Evolutionary conservation across 1,139 yeast species (phyloP).

Genomic region (Entelexis sorbosivorans): DNA sequence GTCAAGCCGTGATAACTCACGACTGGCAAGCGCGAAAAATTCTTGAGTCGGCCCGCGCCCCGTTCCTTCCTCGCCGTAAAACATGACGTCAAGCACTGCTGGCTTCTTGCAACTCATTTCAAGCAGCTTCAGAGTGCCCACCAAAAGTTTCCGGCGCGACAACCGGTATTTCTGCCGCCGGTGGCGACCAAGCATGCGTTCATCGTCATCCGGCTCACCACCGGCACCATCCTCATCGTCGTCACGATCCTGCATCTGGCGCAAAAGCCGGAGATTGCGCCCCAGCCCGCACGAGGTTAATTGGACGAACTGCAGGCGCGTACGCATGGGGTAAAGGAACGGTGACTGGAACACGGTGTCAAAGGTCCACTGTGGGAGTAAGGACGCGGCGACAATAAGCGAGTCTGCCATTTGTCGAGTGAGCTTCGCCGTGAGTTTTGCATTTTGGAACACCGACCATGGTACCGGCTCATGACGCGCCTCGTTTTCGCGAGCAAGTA

Average conservation of each 20-base stretch:
- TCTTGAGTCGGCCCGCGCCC: conserved; percentile 95
- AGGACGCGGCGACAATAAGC: conserved; percentile 73
- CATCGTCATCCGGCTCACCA: conserved; percentile 29
- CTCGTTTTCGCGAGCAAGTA: conserved; percentile 15
- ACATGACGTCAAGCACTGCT: conserved; percentile 76
- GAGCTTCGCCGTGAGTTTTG: conserved; percentile 77
- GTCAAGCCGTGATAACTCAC: conserved; percentile 50
- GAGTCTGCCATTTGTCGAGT: conserved; percentile 87
- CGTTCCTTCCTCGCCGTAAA: conserved; percentile 86
- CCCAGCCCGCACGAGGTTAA: conserved; percentile 90
- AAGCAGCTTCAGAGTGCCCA: conserved; percentile 72
- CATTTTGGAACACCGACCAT: conserved; percentile 48
- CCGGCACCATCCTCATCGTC: conserved; percentile 12
- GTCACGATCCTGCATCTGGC: conserved; percentile 47
- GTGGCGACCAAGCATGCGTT: conserved; percentile 49
- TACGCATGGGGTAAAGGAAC: conserved; percentile 74
- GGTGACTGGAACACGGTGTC: conserved; percentile 62
- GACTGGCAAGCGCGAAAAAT: conserved; percentile 74
- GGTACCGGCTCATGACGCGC: conserved; percentile 16
- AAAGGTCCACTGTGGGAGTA: conserved; percentile 78
- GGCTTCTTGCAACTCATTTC: conserved; percentile 70
- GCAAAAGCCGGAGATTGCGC: conserved; percentile 49
- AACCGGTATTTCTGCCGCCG: conserved; percentile 73
- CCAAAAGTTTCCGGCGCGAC: conserved; percentile 57
- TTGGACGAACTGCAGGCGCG: conserved; percentile 66